phyloP scores from a whole-genome alignment of 495 filamentous ascomycete species.

The Podospora fimiseda region DNA sequence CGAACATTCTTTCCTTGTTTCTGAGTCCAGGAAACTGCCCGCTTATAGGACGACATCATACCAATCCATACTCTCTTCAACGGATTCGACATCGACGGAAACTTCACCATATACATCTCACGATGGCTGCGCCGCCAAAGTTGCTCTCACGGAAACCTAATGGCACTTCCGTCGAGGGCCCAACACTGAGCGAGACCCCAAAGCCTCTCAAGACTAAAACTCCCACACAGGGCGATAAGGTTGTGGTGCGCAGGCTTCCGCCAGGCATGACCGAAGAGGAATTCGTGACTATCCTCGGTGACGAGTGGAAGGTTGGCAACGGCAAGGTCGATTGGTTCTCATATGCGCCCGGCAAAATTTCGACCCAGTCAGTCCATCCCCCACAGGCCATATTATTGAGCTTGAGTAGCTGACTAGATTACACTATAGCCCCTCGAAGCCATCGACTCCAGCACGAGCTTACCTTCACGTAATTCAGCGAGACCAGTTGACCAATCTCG shows the following conservation, averaged over 20 bases:
- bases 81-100: not conserved
- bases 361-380: slow-evolving; percentile 64
- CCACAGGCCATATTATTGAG: not conserved
- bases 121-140: slow-evolving; percentile 30
- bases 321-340: slow-evolving; percentile 79
- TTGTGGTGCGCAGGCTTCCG: slow-evolving; percentile 77
- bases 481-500: slow-evolving; percentile 53
- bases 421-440: slow-evolving; percentile 60
- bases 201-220: slow-evolving; percentile 49
- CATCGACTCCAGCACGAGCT: slow-evolving; percentile 66
- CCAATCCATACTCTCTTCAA: no score
- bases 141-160: slow-evolving; percentile 29
- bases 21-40: no score
- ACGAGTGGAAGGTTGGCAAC: slow-evolving; percentile 70
- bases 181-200: slow-evolving; percentile 43
- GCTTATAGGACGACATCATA: no score
- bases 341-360: slow-evolving; percentile 77
- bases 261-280: slow-evolving; percentile 79
- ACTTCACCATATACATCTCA: not conserved
- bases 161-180: slow-evolving; percentile 17
- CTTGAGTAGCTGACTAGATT: slow-evolving; percentile 13
- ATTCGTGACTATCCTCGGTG: slow-evolving; percentile 65
- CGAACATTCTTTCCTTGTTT: no score
- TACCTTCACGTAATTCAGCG: slow-evolving; percentile 67
- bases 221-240: slow-evolving; percentile 63